Percentiles rank a stretch among this genome's conserved stretches.
Evolutionary conservation across 208 protist genomes (phyloP).

Genomic region (Leishmania turanica): DNA sequence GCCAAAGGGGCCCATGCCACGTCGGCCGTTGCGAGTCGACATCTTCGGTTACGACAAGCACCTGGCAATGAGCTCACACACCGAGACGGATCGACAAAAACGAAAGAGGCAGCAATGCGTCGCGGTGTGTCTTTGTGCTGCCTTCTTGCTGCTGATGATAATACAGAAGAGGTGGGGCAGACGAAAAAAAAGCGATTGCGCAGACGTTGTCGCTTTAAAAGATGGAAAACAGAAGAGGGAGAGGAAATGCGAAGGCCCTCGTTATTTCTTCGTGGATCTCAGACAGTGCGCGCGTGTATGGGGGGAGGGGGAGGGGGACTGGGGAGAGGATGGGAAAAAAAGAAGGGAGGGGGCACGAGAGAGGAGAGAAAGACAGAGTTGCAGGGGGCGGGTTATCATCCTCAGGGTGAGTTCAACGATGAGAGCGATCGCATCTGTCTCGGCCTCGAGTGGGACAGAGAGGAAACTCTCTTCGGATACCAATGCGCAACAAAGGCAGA

Average conservation of each 20-base stretch:
- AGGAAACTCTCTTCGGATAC: not conserved
- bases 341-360: not conserved
- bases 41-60: slow-evolving; percentile 7
- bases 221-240: not conserved
- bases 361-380: not conserved
- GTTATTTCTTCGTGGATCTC: slow-evolving; percentile 3
- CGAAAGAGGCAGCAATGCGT: not conserved
- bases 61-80: slow-evolving; percentile 4
- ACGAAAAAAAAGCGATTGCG: not conserved
- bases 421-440: not conserved
- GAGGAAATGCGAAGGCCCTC: not conserved
- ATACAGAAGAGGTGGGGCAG: not conserved
- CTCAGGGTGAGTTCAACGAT: not conserved
- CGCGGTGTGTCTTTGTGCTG: not conserved
- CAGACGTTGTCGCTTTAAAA: not conserved
- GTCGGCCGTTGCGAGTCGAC: slow-evolving; percentile 36
- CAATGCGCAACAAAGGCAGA: not conserved
- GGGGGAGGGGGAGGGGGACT: too few species aligned
- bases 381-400: not conserved
- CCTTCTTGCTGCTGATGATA: not conserved
- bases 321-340: not conserved
- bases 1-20: slow-evolving; percentile 49
- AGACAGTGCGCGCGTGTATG: not conserved
- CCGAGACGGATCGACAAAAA: not conserved
- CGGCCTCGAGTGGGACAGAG: not conserved